Conservation (phyloP, 345 rosid species). For the Populus tremula region DNA sequence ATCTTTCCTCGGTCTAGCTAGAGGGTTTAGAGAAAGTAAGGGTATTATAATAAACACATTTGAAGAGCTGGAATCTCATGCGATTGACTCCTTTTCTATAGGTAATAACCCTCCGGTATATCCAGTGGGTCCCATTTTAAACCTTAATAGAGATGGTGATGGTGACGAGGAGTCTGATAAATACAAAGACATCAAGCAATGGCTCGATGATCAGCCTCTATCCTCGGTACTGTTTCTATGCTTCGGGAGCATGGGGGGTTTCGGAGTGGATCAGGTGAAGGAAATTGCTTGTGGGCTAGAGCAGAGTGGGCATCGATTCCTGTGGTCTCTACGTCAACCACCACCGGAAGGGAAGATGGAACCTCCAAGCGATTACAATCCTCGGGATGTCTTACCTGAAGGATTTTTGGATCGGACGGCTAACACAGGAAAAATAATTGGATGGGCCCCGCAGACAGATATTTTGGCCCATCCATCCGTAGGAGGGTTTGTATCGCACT, state of each 20-base stretch:
- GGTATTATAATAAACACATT: constrained; percentile 15
- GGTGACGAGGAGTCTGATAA: too few species aligned
- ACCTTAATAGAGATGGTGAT: neutral
- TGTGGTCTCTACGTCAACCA: constrained; percentile 20
- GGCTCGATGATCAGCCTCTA: constrained; percentile 20
- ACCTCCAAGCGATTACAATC: neutral
- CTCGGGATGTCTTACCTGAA: neutral
- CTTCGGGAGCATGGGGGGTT: constrained; percentile 20
- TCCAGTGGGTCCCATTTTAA: constrained; percentile 11
- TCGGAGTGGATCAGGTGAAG: constrained; percentile 5
- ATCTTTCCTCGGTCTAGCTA: neutral
- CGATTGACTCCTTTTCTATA: neutral
- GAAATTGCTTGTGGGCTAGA: constrained; percentile 16
- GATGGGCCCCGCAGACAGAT: too few species aligned
- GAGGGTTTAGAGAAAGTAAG: neutral
- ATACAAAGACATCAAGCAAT: neutral
- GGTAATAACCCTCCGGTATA: neutral
- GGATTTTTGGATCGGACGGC: constrained; percentile 5
- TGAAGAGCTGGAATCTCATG: constrained; percentile 7
- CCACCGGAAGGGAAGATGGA: neutral
- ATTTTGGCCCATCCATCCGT: too few species aligned
- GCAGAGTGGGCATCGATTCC: constrained; percentile 2
- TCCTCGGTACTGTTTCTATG: constrained; percentile 19
- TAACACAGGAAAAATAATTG: neutral
- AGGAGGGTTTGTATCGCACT: too few species aligned